phyloP scores from a whole-genome alignment of 2,329 filamentous ascomycete genomes.

The Clarireedia paspali region DNA sequence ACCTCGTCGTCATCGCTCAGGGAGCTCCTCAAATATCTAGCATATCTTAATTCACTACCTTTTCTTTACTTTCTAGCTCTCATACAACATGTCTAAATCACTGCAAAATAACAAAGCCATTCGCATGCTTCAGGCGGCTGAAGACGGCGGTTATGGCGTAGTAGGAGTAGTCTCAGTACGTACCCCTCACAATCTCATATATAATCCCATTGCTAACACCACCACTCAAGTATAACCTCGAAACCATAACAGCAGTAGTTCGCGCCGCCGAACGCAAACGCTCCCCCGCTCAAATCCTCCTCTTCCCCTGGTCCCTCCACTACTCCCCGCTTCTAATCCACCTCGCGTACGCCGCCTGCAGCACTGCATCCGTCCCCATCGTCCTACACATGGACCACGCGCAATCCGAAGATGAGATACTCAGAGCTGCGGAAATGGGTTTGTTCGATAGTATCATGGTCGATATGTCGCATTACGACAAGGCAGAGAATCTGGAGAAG shows the following conservation, averaged over 20 bases:
- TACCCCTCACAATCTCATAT: background rate
- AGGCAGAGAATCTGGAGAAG: conserved; percentile 62
- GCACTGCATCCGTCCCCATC: conserved; percentile 49
- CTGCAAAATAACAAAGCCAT: conserved; percentile 5
- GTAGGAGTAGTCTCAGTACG: conserved; percentile 39
- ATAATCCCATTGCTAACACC: background rate
- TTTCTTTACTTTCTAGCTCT: background rate
- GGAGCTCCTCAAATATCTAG: too few relatives aligned
- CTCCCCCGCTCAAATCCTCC: conserved; percentile 59
- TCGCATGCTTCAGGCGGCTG: conserved; percentile 33
- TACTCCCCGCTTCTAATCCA: conserved; percentile 46
- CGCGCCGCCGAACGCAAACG: conserved; percentile 59
- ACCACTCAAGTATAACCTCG: conserved; percentile 50
- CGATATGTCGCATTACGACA: conserved; percentile 68
- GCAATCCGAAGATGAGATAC: conserved; percentile 46
- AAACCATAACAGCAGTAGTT: conserved; percentile 61
- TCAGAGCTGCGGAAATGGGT: conserved; percentile 47
- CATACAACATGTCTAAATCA: background rate
- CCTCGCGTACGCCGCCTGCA: conserved; percentile 46
- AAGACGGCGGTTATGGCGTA: conserved; percentile 48
- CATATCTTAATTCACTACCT: too few relatives aligned
- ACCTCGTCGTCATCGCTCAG: too few relatives aligned
- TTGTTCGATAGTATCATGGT: conserved; percentile 69
- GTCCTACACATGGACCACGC: conserved; percentile 61
- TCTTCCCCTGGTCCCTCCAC: conserved; percentile 66